Percentiles rank a stretch among this genome's conserved stretches.
These are phyloP conservation scores for Periconia sp. DNA, from an alignment of 2,329 filamentous ascomycete genomes.

Conservation along the genomic window DNA sequence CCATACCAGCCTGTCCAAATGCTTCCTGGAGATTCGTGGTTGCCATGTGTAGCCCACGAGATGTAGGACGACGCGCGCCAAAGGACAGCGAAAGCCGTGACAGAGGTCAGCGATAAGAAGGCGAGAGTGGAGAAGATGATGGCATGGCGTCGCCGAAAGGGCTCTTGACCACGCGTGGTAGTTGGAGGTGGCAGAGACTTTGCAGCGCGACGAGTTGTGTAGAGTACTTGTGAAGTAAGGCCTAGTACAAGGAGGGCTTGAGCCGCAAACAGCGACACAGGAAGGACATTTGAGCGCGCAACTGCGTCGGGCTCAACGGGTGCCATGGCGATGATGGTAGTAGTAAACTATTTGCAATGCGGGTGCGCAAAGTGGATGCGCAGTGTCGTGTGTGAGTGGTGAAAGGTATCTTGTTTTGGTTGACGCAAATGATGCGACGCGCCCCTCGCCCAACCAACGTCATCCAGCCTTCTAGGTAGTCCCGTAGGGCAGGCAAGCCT, in stretches of 20 bases:
- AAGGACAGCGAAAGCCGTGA: conserved; percentile 48
- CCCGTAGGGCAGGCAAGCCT: conserved; percentile 9
- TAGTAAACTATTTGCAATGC: not conserved
- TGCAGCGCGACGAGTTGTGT: conserved; percentile 33
- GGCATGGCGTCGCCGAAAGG: conserved; percentile 33
- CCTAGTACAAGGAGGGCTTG: conserved; percentile 33
- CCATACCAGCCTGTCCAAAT: conserved; percentile 45
- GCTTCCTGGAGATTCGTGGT: conserved; percentile 45
- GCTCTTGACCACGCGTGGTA: conserved; percentile 34
- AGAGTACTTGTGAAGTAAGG: conserved; percentile 32
- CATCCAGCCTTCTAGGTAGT: not conserved
- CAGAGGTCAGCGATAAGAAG: conserved; percentile 47
- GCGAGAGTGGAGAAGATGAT: conserved; percentile 50
- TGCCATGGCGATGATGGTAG: conserved; percentile 27
- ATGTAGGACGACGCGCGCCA: conserved; percentile 54
- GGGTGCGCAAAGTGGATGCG: conserved; percentile 1
- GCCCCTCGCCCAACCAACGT: conserved; percentile 16
- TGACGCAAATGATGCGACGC: conserved; percentile 15
- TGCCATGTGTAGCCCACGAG: conserved; percentile 51
- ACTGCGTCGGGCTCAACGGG: conserved; percentile 35
- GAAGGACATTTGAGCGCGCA: conserved; percentile 35
- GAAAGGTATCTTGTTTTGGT: conserved; percentile 26
- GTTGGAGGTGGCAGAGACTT: conserved; percentile 35
- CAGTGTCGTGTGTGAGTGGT: conserved; percentile 6
- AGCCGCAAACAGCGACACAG: conserved; percentile 33